Evolutionary conservation across 371 early-diverging fungal species (phyloP).

Genomic region (Blakeslea trispora): DNA sequence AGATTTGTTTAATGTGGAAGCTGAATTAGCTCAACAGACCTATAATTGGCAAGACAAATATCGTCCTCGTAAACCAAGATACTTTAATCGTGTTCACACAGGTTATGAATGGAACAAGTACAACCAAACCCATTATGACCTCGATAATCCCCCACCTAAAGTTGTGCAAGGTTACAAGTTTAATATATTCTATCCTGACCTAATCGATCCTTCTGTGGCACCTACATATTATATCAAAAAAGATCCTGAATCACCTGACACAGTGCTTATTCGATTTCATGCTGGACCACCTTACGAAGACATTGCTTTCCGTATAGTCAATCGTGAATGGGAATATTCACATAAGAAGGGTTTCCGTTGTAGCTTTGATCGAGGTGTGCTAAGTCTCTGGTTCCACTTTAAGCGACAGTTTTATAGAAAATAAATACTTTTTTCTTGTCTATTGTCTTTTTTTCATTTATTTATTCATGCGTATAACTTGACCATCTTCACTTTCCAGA

Average conservation of each 20-base stretch:
- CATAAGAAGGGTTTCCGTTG: constrained; percentile 92
- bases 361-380: constrained; percentile 87
- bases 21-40: constrained; percentile 61
- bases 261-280: constrained; percentile 83
- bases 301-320: constrained; percentile 93
- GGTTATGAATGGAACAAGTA: constrained; percentile 99
- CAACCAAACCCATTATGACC: constrained; percentile 95
- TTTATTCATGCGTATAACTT: neutral
- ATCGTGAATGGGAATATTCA: constrained; percentile 93
- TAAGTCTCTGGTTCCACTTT: constrained; percentile 94
- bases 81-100: constrained; percentile 93
- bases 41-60: constrained; percentile 92
- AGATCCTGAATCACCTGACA: constrained; percentile 75
- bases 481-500: constrained; percentile 1
- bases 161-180: constrained; percentile 96
- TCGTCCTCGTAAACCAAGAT: constrained; percentile 91
- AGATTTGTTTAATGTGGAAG: constrained; percentile 81
- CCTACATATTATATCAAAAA: constrained; percentile 86
- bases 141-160: constrained; percentile 97
- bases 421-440: too few species aligned
- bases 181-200: constrained; percentile 96
- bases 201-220: constrained; percentile 85
- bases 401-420: constrained; percentile 83
- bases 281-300: constrained; percentile 97
- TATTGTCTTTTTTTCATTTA: too few species aligned